phyloP scores from a whole-genome alignment of 805 yeast genomes.

The Candida fluviatilis region DNA sequence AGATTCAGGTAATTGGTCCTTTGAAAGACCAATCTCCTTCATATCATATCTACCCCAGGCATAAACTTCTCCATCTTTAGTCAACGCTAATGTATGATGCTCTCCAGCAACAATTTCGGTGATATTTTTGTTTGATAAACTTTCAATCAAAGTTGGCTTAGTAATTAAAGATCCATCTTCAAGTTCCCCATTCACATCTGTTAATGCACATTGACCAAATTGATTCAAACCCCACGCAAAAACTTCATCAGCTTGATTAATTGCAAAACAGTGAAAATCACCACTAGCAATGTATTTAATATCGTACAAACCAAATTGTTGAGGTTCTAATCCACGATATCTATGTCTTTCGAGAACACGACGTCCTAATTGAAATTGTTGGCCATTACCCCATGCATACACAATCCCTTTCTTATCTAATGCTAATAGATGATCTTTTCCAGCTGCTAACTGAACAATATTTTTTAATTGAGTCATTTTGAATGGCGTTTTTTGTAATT shows the following conservation, averaged over 20 bases:
- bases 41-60: constrained; percentile 91
- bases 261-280: constrained; percentile 93
- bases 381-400: constrained; percentile 97
- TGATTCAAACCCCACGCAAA: constrained; percentile 95
- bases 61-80: constrained; percentile 68
- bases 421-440: constrained; percentile 89
- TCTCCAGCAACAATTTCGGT: constrained; percentile 82
- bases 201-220: constrained; percentile 88
- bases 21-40: constrained; percentile 83
- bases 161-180: constrained; percentile 83
- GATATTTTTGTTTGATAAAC: constrained; percentile 55
- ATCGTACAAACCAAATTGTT: constrained; percentile 77
- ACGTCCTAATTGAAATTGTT: constrained; percentile 88
- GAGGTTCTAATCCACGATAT: constrained; percentile 69
- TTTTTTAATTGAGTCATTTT: constrained; percentile 58
- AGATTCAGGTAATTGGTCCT: constrained; percentile 60
- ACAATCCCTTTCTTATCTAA: constrained; percentile 82
- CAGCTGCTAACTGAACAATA: constrained; percentile 80
- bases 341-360: constrained; percentile 76
- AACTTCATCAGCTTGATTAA: constrained; percentile 66
- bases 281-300: constrained; percentile 85
- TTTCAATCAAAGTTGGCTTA: constrained; percentile 70
- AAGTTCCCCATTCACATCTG: constrained; percentile 56
- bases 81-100: constrained; percentile 82
- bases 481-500: constrained; percentile 64